These are phyloP conservation scores for Aspergillus brasiliensis DNA, from an alignment of 2,329 filamentous ascomycete genomes.

Conservation along the genomic window DNA sequence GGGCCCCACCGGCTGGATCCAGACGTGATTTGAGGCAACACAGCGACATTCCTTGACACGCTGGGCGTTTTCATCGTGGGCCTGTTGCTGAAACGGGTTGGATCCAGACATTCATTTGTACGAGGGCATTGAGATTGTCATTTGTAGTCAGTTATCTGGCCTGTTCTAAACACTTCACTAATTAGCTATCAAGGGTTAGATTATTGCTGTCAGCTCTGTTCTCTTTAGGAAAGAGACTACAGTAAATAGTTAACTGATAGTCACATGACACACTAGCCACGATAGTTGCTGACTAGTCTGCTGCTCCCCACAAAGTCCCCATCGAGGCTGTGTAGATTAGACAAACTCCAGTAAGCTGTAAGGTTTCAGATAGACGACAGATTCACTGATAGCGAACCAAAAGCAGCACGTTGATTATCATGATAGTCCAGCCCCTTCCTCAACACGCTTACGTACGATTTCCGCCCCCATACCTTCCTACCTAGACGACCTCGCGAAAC, in stretches of 20 bases:
- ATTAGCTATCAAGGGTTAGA: background rate
- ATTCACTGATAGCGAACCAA: background rate
- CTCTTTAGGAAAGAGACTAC: too few relatives aligned
- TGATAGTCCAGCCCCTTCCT: background rate
- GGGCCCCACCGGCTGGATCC: background rate
- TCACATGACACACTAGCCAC: background rate
- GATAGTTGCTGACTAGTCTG: background rate
- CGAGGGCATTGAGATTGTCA: background rate
- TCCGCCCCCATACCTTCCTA: background rate
- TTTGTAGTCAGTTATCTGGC: background rate
- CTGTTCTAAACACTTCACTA: background rate
- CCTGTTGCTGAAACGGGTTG: background rate
- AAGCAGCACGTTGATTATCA: background rate
- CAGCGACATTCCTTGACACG: background rate
- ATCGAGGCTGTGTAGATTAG: background rate
- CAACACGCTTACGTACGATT: background rate
- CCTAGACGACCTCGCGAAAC: background rate
- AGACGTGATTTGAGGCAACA: background rate
- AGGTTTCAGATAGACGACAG: background rate
- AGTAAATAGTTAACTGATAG: too few relatives aligned
- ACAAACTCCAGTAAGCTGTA: background rate
- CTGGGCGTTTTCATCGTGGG: background rate
- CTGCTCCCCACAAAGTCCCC: background rate
- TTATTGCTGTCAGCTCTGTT: background rate
- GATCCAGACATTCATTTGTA: background rate